Base-by-base conservation (phyloP, 208 protist genomes). In the Phytomonas francai region DNA sequence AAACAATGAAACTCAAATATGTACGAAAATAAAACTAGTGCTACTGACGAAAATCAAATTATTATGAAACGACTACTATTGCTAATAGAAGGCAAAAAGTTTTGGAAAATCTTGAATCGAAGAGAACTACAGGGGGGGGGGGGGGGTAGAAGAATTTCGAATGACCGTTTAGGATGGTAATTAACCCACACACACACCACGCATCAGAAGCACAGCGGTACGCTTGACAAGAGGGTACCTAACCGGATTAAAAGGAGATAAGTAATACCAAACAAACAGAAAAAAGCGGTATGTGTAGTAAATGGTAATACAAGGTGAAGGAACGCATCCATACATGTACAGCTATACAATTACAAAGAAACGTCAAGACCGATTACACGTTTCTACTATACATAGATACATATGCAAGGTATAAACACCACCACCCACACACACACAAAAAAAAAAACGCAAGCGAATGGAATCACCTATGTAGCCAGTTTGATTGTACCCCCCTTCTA, bases 191-290 rank as follows among this genome's bases (percentile, higher is more conserved):
- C n/a, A n/a, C n/a, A n/a, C n/a, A n/a, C n/a, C n/a, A n/a, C n/a
- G n/a, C n/a, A n/a, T n/a, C n/a, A n/a, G n/a, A n/a, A n/a, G n/a
- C n/a, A n/a, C 34, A 39, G 9, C 6, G 9, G 9, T 39, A 9
- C 3, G 3, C 6, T 39, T 39, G 34, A 39, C 3, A 39, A 3
- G 34, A 39, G 9, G 9, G 34, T 39, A 39, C 34, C 3, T 12
- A 39, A 39, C 34, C 3, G 34, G 3, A 39, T 39, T 39, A 39
- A 39, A 39, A 39, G 34, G n/a, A n/a, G n/a, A n/a, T n/a, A n/a
- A n/a, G n/a, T n/a, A n/a, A n/a, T n/a, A 49, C 32, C 32, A 71
- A 71, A 71, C 7, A 57, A 71, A 71, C 34, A n/a, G n/a, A 36
- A 59, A 63, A 12, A 59, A 71, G n/a, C 16, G 64, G n/a, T 49